phyloP scores from a whole-genome alignment of 2,329 filamentous ascomycete species.

The Fusarium irregulare region DNA sequence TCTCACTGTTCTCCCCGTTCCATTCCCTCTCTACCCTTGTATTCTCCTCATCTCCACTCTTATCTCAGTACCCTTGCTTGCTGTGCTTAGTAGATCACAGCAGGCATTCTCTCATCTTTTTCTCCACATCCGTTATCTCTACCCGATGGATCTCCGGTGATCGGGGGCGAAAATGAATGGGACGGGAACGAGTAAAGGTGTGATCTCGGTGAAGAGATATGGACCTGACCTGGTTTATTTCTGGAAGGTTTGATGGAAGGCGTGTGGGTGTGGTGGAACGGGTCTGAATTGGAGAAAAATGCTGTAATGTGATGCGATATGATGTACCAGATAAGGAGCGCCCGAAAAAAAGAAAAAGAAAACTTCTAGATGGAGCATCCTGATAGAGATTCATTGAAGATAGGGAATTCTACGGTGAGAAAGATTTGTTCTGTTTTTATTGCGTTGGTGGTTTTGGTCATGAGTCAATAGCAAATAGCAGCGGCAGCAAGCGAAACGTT shows the following conservation, averaged over 20 bases:
- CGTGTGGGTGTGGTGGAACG: neutral
- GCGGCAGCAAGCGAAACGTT: neutral
- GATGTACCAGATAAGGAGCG: neutral
- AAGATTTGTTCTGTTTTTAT: constrained; percentile 1
- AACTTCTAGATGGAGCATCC: neutral
- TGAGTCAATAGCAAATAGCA: constrained; percentile 10
- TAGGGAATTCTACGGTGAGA: constrained; percentile 19
- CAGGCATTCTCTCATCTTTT: neutral
- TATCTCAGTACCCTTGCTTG: constrained; percentile 18
- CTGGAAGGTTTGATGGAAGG: constrained; percentile 32
- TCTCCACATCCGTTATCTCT: constrained; percentile 27
- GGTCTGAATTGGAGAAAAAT: neutral
- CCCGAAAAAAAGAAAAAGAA: neutral
- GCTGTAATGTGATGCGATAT: neutral
- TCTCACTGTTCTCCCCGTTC: neutral
- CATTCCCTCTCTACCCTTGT: neutral
- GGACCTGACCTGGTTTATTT: constrained; percentile 7
- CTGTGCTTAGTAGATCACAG: constrained; percentile 2
- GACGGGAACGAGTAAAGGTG: constrained; percentile 8
- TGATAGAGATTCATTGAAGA: constrained; percentile 1
- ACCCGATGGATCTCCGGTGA: constrained; percentile 25
- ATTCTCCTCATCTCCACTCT: constrained; percentile 30
- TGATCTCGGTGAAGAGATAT: constrained; percentile 22
- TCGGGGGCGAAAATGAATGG: constrained; percentile 10
- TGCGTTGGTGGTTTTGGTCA: neutral